A percentile compares a stretch with the other conserved stretches of the same genome.
Evolutionary conservation across 768 basidiomycete genomes (phyloP).

Genomic region (Macrolepiota dolichaula): DNA sequence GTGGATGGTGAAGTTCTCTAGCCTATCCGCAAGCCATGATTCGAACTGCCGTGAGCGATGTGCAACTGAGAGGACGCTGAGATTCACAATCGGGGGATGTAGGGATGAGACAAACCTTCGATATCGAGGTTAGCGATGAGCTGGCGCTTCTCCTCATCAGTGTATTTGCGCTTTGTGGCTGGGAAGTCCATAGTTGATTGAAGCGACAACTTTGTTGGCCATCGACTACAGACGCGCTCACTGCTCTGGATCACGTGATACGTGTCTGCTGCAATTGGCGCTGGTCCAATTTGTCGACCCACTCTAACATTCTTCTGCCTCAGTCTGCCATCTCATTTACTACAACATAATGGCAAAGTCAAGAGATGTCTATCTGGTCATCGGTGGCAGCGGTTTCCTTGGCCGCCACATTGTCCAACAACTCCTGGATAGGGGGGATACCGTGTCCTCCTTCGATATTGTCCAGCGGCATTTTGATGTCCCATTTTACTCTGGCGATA

Average conservation of each 20-base stretch:
- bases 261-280: constrained; percentile 17
- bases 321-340: not conserved
- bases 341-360: constrained; percentile 23
- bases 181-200: constrained; percentile 26
- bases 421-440: constrained; percentile 73
- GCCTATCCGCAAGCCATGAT: constrained; percentile 68
- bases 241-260: constrained; percentile 32
- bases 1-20: constrained; percentile 71
- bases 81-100: constrained; percentile 6
- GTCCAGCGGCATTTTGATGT: constrained; percentile 88
- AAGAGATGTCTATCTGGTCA: constrained; percentile 80
- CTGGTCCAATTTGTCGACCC: constrained; percentile 18
- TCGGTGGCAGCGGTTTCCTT: constrained; percentile 92
- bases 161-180: constrained; percentile 34
- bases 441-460: constrained; percentile 86
- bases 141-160: constrained; percentile 70
- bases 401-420: constrained; percentile 90
- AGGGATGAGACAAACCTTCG: constrained; percentile 52
- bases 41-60: constrained; percentile 74
- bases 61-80: constrained; percentile 43
- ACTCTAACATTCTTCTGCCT: constrained; percentile 2
- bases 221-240: constrained; percentile 15
- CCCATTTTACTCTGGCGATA: constrained; percentile 87
- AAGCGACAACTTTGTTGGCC: constrained; percentile 2
- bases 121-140: constrained; percentile 76